Evolutionary conservation across 306 rosid genomes (phyloP), one percentile per base, ranked within the genome.

Genomic region (Canavalia gladiata): DNA sequence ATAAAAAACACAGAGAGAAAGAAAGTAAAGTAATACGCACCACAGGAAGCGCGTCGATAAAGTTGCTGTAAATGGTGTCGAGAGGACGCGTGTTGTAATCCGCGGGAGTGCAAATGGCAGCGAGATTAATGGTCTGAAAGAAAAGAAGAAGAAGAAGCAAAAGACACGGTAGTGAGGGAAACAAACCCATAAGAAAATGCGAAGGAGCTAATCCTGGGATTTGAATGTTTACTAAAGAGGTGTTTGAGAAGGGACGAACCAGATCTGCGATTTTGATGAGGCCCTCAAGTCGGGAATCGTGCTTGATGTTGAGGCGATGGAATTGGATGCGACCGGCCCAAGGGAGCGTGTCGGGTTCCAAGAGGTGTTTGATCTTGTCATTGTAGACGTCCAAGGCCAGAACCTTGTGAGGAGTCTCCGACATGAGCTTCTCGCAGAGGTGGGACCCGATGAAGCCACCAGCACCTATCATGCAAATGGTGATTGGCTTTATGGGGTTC

Each of bases 401-500:
- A 8, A 94, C 92, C 84, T 78, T 94, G 87, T 94, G 98, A 1
- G 97, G 92, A 0, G 98, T 94, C 77, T 92, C 96, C 1, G 68
- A 7, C 93, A 94, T 87, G 2, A 94, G 86, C 87, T 92, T 94
- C 87, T 94, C 97, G 63, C 97, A 94, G 18, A 94, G 94, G 80
- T 94, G 98, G 5, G 98, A 94, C 2, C 98, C 98, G 1, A 94
- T 94, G 94, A 94, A 94, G 0, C 98, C 98, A 1, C 97, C 98
- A 3, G 98, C 98, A 0, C 98, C 98, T 25, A 94, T 94, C 97
- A 94, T 94, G 89, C 98, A 94, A 30, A 94, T 92, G 12, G 98
- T 90, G 30, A 94, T 82, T 64, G 97, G 87, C 88, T 88, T 90
- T 2, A 94, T 92, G 50, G 90, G 89, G 13, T 85, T 92, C 6